A percentile compares a stretch with the other conserved stretches of the same genome.
Evolutionary conservation across 2,329 filamentous ascomycete genomes (phyloP).

Genomic region (Fusarium sp.): DNA sequence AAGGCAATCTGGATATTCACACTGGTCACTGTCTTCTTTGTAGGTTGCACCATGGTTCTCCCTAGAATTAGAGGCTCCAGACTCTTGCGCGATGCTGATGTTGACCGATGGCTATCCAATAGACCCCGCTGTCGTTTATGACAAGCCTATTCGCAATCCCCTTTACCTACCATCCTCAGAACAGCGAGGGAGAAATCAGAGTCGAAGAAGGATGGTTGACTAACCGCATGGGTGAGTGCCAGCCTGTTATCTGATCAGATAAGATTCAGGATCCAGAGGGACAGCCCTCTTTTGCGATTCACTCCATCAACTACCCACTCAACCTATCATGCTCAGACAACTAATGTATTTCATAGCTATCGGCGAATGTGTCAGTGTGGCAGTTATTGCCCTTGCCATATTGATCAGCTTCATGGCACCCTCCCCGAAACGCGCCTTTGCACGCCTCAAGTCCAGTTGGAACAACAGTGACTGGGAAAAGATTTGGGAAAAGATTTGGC

Average conservation of each 20-base stretch:
- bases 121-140: constrained; percentile 30
- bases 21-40: constrained; percentile 27
- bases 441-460: not conserved
- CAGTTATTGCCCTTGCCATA: not conserved
- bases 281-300: not conserved
- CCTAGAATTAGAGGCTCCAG: not conserved
- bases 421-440: not conserved
- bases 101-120: not conserved
- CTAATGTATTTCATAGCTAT: not conserved
- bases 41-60: not conserved
- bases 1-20: constrained; percentile 23
- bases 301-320: not conserved
- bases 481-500: not conserved
- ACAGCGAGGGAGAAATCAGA: constrained; percentile 16
- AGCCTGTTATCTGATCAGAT: not conserved
- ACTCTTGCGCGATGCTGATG: not conserved
- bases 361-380: not conserved
- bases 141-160: constrained; percentile 29
- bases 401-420: not conserved
- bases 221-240: not conserved
- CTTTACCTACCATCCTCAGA: constrained; percentile 9
- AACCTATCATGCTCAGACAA: not conserved
- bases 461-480: not conserved
- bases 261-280: not conserved
- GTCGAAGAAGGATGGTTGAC: not conserved